Conservation (phyloP, 1,284 basidiomycete genomes). For the Tremellales sp. region DNA sequence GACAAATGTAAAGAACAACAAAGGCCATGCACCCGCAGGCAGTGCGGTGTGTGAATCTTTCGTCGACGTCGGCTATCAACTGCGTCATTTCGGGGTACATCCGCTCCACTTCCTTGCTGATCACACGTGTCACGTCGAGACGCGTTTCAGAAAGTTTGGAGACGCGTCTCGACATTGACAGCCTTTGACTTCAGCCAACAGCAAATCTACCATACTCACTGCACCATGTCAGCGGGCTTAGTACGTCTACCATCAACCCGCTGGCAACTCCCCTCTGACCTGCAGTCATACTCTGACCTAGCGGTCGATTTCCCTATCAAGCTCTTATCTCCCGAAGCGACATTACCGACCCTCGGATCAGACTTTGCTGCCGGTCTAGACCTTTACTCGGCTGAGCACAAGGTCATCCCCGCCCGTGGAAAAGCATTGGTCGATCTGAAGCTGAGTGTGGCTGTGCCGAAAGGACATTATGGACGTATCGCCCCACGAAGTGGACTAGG, state of each 20-base stretch:
- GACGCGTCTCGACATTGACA: too few species aligned
- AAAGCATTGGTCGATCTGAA: conserved; percentile 88
- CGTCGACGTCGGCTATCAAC: too few species aligned
- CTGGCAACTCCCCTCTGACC: not conserved
- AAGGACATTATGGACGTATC: conserved; percentile 90
- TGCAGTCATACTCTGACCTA: conserved; percentile 1
- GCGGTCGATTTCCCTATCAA: conserved; percentile 59
- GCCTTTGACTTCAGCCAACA: not conserved
- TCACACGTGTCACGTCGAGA: not conserved
- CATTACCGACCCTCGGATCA: conserved; percentile 81
- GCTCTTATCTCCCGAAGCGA: conserved; percentile 74
- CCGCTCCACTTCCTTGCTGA: too few species aligned
- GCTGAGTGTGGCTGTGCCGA: conserved; percentile 85
- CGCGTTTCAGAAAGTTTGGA: not conserved
- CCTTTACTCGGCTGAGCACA: conserved; percentile 80
- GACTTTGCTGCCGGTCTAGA: conserved; percentile 88
- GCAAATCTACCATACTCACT: not conserved
- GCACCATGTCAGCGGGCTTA: not conserved
- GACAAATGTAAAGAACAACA: too few species aligned
- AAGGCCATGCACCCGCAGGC: too few species aligned
- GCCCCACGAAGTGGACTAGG: conserved; percentile 91
- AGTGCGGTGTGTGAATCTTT: too few species aligned
- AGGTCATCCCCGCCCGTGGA: conserved; percentile 72
- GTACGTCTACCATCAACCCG: not conserved
- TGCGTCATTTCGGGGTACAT: conserved; percentile 1